Percentiles rank a stretch among this genome's conserved stretches.
phyloP scores from a whole-genome alignment of 2,329 filamentous ascomycete genomes.

The Trichoderma guizhouense region DNA sequence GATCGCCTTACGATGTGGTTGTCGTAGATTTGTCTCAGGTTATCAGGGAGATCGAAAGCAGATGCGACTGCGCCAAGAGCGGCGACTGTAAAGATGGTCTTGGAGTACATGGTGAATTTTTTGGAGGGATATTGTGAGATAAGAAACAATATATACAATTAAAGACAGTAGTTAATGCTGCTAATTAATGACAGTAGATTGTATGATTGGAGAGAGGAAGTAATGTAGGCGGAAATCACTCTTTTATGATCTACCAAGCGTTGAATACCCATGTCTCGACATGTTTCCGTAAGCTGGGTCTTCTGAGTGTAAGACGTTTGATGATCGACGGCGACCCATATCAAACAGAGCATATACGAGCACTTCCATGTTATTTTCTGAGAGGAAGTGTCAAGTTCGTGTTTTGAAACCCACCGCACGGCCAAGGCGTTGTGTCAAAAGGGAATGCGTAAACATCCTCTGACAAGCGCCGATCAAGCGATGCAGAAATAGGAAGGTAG shows the following conservation, averaged over 20 bases:
- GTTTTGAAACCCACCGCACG: background rate
- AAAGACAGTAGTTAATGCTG: background rate
- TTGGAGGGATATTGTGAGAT: background rate
- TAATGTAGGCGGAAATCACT: no score
- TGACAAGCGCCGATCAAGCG: background rate
- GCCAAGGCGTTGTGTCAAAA: background rate
- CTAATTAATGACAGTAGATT: background rate
- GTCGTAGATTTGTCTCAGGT: slow-evolving; percentile 19
- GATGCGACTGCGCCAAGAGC: slow-evolving; percentile 19
- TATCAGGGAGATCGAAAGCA: slow-evolving; percentile 18
- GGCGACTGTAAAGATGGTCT: slow-evolving; percentile 2
- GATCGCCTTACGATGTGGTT: slow-evolving; percentile 7
- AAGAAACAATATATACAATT: background rate
- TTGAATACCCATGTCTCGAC: background rate
- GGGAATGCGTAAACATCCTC: background rate
- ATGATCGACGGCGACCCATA: background rate
- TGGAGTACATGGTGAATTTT: background rate
- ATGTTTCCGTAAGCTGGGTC: background rate
- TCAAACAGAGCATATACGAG: background rate
- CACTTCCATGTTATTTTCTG: background rate
- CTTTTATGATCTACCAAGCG: background rate
- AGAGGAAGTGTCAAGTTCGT: background rate
- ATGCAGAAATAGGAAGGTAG: background rate
- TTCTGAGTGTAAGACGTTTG: background rate
- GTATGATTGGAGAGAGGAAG: background rate